Percentiles rank a stretch among this genome's conserved stretches.
phyloP scores from a whole-genome alignment of 2,329 filamentous ascomycete genomes.

The Talaromyces albobiverticillius region DNA sequence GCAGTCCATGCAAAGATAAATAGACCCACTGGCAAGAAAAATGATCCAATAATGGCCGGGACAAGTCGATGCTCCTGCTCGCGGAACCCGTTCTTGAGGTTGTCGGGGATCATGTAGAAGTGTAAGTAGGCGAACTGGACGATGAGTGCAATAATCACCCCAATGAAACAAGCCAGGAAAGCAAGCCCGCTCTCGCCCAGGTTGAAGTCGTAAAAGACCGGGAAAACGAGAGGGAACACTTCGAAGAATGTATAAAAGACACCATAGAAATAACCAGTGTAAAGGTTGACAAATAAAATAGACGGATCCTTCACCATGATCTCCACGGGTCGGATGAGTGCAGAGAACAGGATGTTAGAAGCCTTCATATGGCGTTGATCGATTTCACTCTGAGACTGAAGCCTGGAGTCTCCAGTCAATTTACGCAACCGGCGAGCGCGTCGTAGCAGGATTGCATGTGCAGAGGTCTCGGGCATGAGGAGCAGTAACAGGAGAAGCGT shows the following conservation, averaged over 20 bases:
- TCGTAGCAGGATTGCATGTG: constrained; percentile 59
- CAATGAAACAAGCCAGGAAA: constrained; percentile 64
- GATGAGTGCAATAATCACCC: constrained; percentile 53
- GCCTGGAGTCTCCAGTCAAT: constrained; percentile 52
- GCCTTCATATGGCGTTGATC: constrained; percentile 40
- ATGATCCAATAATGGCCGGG: constrained; percentile 48
- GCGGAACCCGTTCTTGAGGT: constrained; percentile 49
- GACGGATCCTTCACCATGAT: constrained; percentile 63
- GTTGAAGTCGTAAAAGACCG: constrained; percentile 60
- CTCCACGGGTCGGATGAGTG: constrained; percentile 49
- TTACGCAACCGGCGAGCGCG: constrained; percentile 61
- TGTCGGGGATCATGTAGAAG: constrained; percentile 50
- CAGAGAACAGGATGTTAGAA: constrained; percentile 21
- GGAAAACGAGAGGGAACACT: constrained; percentile 26
- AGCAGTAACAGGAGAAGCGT: constrained; percentile 60
- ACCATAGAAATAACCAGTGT: constrained; percentile 58
- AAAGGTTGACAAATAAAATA: constrained; percentile 61
- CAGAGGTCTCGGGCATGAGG: constrained; percentile 63
- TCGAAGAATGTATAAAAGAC: constrained; percentile 60
- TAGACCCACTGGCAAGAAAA: constrained; percentile 45
- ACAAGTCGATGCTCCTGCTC: constrained; percentile 51
- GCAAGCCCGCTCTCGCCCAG: constrained; percentile 47
- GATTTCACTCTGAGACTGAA: constrained; percentile 63
- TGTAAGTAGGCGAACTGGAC: constrained; percentile 41
- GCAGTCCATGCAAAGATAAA: constrained; percentile 52